Conservation (phyloP, 371 early-diverging fungal species). For the Mortierella sp. region DNA sequence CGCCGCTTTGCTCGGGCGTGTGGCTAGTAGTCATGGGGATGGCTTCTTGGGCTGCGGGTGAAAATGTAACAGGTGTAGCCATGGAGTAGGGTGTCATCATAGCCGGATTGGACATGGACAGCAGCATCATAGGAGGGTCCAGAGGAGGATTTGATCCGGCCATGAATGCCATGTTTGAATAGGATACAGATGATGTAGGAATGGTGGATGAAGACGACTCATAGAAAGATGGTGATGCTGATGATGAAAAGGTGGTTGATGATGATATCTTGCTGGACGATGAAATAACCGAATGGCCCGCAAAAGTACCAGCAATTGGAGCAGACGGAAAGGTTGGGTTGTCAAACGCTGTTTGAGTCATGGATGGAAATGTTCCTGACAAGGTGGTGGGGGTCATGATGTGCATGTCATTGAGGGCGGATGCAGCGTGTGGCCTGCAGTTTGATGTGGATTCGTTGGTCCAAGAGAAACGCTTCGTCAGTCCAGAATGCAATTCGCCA, state of each 20-base stretch:
- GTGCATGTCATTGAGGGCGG: constrained; percentile 9
- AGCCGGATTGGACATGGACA: constrained; percentile 3
- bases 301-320: background rate
- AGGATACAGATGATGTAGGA: background rate
- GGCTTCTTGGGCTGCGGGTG: constrained; percentile 19
- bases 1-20: background rate
- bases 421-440: constrained; percentile 59
- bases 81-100: constrained; percentile 8
- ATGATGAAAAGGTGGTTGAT: constrained; percentile 6
- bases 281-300: background rate
- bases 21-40: constrained; percentile 9
- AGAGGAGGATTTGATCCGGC: constrained; percentile 4
- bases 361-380: no score
- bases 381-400: constrained; percentile 3
- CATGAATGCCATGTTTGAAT: background rate
- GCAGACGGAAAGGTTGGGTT: background rate
- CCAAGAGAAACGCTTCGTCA: constrained; percentile 81
- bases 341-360: background rate
- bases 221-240: constrained; percentile 3
- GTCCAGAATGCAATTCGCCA: constrained; percentile 70
- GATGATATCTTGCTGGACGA: constrained; percentile 3
- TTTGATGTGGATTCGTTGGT: constrained; percentile 87
- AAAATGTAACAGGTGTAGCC: background rate
- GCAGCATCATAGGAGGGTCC: background rate
- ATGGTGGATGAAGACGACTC: constrained; percentile 1